These are phyloP conservation scores for Leptographium radiaticola DNA, from an alignment of 2,329 filamentous ascomycete genomes.

Conservation along the genomic window DNA sequence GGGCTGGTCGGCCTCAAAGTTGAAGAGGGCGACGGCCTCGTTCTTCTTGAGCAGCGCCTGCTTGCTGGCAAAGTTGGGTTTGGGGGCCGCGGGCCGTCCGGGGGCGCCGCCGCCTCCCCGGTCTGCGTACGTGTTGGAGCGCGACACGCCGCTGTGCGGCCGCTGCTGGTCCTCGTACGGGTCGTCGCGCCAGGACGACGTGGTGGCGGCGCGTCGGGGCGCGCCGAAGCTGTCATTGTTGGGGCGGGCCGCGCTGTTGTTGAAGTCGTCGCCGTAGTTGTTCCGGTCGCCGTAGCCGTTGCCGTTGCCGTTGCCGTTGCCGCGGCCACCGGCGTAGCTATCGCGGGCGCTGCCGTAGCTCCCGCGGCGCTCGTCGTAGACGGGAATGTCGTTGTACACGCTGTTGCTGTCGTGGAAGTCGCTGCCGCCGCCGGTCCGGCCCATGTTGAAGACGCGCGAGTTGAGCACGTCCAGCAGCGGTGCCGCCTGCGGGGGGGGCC, in stretches of 20 bases:
- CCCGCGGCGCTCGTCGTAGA: conserved; percentile 75
- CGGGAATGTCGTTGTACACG: conserved; percentile 89
- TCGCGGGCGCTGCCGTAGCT: conserved; percentile 59
- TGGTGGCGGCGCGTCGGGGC: conserved; percentile 49
- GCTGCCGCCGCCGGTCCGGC: conserved; percentile 23
- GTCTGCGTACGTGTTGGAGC: conserved; percentile 36
- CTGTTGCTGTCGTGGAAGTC: conserved; percentile 33
- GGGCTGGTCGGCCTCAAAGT: conserved; percentile 86
- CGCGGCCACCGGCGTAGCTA: conserved; percentile 25
- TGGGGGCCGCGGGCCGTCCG: conserved; percentile 71
- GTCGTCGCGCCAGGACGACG: conserved; percentile 54
- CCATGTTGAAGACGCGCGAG: conserved; percentile 69
- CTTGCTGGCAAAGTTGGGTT: conserved; percentile 64
- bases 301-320: conserved; percentile 43
- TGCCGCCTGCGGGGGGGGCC: conserved; percentile 67
- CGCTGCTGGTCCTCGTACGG: conserved; percentile 45
- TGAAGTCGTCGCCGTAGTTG: conserved; percentile 17
- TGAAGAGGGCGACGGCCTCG: conserved; percentile 82
- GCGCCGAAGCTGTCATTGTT: conserved; percentile 33
- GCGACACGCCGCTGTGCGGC: conserved; percentile 23
- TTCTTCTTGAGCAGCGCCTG: conserved; percentile 48
- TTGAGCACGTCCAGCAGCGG: conserved; percentile 77
- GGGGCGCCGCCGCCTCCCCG: conserved; percentile 40
- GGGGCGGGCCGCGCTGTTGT: conserved; percentile 13
- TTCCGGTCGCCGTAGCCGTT: conserved; percentile 8